phyloP scores from a whole-genome alignment of 169 alveolate species.

The Eimeria sp. region DNA sequence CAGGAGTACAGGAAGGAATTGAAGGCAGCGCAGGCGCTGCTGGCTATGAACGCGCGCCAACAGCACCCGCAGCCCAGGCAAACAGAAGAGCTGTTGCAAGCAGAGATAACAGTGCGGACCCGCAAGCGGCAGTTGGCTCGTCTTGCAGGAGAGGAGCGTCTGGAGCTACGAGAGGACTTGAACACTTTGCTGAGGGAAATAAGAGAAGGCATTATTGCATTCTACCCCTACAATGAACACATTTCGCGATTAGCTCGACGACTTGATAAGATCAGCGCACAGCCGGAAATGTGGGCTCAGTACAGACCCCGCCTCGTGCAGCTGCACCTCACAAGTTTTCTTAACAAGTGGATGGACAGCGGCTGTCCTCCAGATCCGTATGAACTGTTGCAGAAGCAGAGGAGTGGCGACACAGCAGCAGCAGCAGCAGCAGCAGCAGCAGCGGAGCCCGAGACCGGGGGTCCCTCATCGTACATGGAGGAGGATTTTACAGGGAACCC shows the following conservation, averaged over 20 bases:
- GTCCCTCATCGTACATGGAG: background rate
- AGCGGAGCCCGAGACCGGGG: background rate
- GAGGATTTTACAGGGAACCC: background rate
- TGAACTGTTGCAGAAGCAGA: background rate
- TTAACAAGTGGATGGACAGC: background rate
- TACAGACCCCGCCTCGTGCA: conserved; percentile 37
- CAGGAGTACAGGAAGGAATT: background rate
- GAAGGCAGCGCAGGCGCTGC: conserved; percentile 48
- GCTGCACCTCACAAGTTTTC: background rate
- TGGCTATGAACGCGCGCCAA: background rate
- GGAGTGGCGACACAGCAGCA: background rate
- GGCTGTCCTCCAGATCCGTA: conserved; percentile 35
- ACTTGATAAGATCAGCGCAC: background rate
- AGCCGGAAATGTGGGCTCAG: conserved; percentile 16
- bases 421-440: background rate
- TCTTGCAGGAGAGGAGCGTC: conserved; percentile 20
- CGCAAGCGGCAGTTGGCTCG: conserved; percentile 51
- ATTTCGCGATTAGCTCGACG: conserved; percentile 9
- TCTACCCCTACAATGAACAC: conserved; percentile 47
- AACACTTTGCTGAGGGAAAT: conserved; percentile 4
- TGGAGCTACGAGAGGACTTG: conserved; percentile 46
- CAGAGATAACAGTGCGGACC: conserved; percentile 18
- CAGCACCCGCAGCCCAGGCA: background rate
- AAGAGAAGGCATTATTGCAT: background rate
- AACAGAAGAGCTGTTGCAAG: conserved; percentile 12